Evolutionary conservation across 768 basidiomycete species (phyloP).

Genomic region (Russula sp.): DNA sequence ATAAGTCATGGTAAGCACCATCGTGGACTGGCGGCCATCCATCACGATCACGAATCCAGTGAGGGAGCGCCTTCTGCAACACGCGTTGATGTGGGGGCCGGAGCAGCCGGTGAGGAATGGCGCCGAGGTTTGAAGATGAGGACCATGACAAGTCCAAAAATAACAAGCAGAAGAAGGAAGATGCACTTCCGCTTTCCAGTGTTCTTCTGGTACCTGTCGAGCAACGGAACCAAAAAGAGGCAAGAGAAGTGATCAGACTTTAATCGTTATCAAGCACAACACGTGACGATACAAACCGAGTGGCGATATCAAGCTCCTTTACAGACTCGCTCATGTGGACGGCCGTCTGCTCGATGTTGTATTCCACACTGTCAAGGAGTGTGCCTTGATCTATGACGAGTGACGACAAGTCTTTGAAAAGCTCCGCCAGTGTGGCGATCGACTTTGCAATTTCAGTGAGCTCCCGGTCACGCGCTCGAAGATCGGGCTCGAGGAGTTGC

Average conservation of each 20-base stretch:
- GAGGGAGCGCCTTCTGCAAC: neutral
- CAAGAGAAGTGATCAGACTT: constrained; percentile 14
- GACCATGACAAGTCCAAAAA: constrained; percentile 81
- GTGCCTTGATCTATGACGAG: constrained; percentile 99
- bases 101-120: constrained; percentile 40
- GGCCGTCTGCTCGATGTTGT: constrained; percentile 92
- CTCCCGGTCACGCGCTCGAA: constrained; percentile 59
- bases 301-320: constrained; percentile 78
- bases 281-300: constrained; percentile 51
- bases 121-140: constrained; percentile 90
- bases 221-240: neutral
- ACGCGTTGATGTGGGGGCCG: constrained; percentile 33
- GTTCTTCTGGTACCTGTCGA: constrained; percentile 82
- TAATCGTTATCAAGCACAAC: constrained; percentile 19
- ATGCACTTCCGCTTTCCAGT: constrained; percentile 93
- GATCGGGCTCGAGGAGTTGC: constrained; percentile 40
- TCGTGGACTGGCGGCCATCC: neutral
- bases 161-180: constrained; percentile 84
- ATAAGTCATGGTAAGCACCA: neutral
- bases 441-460: constrained; percentile 88
- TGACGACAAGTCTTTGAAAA: constrained; percentile 91
- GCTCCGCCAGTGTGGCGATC: constrained; percentile 86
- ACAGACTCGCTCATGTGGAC: constrained; percentile 80
- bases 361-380: constrained; percentile 93
- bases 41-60: constrained; percentile 14